A percentile compares a stretch with the other conserved stretches of the same genome.
Evolutionary conservation across 2,329 filamentous ascomycete species (phyloP).

Genomic region (Arthroderma sp.): DNA sequence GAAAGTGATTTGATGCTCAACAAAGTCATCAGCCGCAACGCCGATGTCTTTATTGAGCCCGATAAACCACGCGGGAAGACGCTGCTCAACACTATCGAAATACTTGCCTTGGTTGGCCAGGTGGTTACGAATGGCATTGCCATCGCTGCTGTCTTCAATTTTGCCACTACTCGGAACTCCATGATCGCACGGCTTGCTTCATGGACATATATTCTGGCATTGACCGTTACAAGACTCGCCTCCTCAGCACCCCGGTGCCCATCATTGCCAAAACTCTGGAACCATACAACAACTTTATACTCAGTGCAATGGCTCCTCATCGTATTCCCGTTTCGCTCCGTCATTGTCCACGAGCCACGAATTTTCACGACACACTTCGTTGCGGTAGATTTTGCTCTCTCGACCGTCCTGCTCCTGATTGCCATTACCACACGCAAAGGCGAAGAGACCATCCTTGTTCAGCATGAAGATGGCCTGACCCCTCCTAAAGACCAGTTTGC

Average conservation of each 20-base stretch:
- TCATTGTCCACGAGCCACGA: slow-evolving; percentile 63
- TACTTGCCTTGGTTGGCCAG: slow-evolving; percentile 59
- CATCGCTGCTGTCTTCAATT: slow-evolving; percentile 48
- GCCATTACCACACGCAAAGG: slow-evolving; percentile 76
- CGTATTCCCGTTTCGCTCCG: slow-evolving; percentile 70
- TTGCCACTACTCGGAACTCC: slow-evolving; percentile 45
- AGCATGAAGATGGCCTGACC: slow-evolving; percentile 78
- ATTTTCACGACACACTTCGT: slow-evolving; percentile 50
- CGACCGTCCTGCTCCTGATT: slow-evolving; percentile 61
- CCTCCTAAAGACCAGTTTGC: slow-evolving; percentile 79
- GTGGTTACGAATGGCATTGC: slow-evolving; percentile 56
- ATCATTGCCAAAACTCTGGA: slow-evolving; percentile 68
- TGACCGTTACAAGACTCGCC: slow-evolving; percentile 60
- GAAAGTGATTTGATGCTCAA: slow-evolving; percentile 41
- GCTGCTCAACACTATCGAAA: slow-evolving; percentile 59
- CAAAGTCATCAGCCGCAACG: slow-evolving; percentile 40
- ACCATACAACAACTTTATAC: slow-evolving; percentile 82
- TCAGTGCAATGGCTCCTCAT: slow-evolving; percentile 67
- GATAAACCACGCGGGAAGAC: slow-evolving; percentile 65
- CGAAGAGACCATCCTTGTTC: slow-evolving; percentile 75
- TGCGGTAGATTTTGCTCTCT: slow-evolving; percentile 62
- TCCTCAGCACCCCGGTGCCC: slow-evolving; percentile 49
- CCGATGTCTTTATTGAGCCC: slow-evolving; percentile 46
- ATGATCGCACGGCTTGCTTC: slow-evolving; percentile 56
- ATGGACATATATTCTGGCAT: slow-evolving; percentile 69